Evolutionary conservation across 331 rosid species (phyloP).

Genomic region (Pyrus hybrid): DNA sequence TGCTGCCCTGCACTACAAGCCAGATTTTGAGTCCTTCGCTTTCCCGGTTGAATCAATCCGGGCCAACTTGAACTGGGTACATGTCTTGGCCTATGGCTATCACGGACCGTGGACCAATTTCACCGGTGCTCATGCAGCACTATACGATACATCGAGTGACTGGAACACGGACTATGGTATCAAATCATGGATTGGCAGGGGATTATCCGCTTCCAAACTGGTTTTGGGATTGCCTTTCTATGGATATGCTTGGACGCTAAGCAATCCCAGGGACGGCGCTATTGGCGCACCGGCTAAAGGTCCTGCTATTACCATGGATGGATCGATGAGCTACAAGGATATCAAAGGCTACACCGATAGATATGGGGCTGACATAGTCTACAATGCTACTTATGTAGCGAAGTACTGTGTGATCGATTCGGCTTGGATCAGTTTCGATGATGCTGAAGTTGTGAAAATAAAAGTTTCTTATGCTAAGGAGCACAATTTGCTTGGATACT

Average conservation of each 20-base stretch:
- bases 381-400: conserved; percentile 24
- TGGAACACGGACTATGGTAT: conserved; percentile 27
- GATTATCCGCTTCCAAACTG: conserved; percentile 26
- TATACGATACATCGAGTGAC: conserved; percentile 30
- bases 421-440: conserved; percentile 31
- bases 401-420: conserved; percentile 29
- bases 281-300: conserved; percentile 26
- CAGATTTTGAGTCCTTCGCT: neutral
- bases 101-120: conserved; percentile 19
- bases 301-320: neutral
- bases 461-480: conserved; percentile 31
- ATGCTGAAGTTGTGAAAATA: conserved; percentile 2
- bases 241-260: conserved; percentile 49
- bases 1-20: conserved; percentile 5
- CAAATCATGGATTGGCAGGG: conserved; percentile 30
- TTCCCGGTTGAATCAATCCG: conserved; percentile 30
- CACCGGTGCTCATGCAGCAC: conserved; percentile 38
- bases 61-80: conserved; percentile 36
- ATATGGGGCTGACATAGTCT: neutral
- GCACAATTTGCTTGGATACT: conserved; percentile 26
- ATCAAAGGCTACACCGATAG: neutral
- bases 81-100: conserved; percentile 38
- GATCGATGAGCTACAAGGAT: conserved; percentile 12
- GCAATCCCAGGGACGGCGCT: conserved; percentile 1
- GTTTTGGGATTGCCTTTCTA: conserved; percentile 43